Base-by-base conservation (phyloP, 306 rosid species). In the Pueraria montana region DNA sequence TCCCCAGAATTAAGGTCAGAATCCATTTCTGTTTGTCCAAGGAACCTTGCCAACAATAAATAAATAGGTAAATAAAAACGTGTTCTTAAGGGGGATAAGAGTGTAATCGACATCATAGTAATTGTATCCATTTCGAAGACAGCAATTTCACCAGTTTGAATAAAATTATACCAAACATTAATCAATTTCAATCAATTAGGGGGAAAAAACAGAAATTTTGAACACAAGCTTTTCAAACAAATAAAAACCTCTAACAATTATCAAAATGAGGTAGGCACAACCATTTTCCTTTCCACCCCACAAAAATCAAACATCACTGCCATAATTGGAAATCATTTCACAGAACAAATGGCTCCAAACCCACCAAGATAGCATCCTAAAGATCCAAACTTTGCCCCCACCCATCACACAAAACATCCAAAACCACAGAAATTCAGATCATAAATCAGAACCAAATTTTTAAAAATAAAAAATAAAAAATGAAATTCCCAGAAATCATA, bases 371-470 rank as follows among this genome's bases (percentile, higher is more conserved):
- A 71, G 40, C 8, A 72, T 53, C 83, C 74, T 10, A 42, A 78
- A 78, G 56, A 62, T 26, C 76, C 67, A 77, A 78, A 63, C 12
- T 84, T 78, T 26, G 27, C 52, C 61, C 27, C 18, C 21, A 78
- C 64, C 36, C 40, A 78, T 62, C 80, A 77, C 4, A 72, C 1
- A 27, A 70, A 84, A 72, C 52, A 56, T 12, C 27, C 11, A 78
- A 78, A 26, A 68, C 36, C 34, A 18, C 34, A 52, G 1, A 72
- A 9, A 52, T 72, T 79, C 65, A 73, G 80, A 84, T 84, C 84
- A 72, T 0, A 62, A 11, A 58, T 7, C 7, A 24, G 24, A 74
- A 17, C 5, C 11, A 11, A n/a, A n/a, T n/a, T n/a, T n/a, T n/a
- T n/a, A 59, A 77, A 26, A 8, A 71, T 4, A 30, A 11, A 16